Evolutionary conservation across 169 alveolate species (phyloP), one percentile per base, ranked within the genome.

Genomic region (Plasmodium ovale): DNA sequence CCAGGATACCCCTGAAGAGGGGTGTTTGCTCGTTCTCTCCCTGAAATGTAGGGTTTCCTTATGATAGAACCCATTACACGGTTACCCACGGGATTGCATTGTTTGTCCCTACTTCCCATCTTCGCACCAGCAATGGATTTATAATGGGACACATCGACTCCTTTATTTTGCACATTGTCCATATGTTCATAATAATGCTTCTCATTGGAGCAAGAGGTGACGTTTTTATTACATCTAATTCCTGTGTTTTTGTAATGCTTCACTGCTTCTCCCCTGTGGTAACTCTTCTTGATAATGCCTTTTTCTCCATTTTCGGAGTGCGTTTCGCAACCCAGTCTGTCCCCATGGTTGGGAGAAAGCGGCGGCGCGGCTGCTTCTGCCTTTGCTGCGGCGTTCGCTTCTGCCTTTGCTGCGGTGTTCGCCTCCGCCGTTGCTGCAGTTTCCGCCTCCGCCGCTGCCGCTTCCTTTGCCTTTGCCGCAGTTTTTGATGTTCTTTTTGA

Each of bases 151-250:
- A 14, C n/a, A 1, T 69, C 37, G 2, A 0, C 10, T 9, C 10
- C n/a, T 1, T n/a, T 44, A 47, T 53, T 33, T 7, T 16, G 6
- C 10, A 21, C 27, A 6, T 35, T 58, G 0, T 70, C 84, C 16
- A 23, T 29, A n/a, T n/a, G n/a, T 12, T 70, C 84, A 3, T 70
- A 70, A 6, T 70, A 70, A 14, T 70, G 21, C 23, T 70, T 70
- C 49, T 70, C 84, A 35, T 65, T 65, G 12, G 58, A 25, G 4
- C 16, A n/a, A 5, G 25, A 19, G 1, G 35, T 12, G 19, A 16
- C 31, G 9, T 23, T 62, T 29, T 42, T 44, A 42, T 62, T 62
- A 16, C 19, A 21, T 49, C n/a, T 65, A 25, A n/a, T 33, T 27
- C 0, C 25, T 12, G 73, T 9, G 27, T 14, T 0, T 21, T 65